A percentile compares a stretch with the other conserved stretches of the same genome.
Evolutionary conservation across 2,329 filamentous ascomycete species (phyloP).

Genomic region (Colletotrichum paranaense): DNA sequence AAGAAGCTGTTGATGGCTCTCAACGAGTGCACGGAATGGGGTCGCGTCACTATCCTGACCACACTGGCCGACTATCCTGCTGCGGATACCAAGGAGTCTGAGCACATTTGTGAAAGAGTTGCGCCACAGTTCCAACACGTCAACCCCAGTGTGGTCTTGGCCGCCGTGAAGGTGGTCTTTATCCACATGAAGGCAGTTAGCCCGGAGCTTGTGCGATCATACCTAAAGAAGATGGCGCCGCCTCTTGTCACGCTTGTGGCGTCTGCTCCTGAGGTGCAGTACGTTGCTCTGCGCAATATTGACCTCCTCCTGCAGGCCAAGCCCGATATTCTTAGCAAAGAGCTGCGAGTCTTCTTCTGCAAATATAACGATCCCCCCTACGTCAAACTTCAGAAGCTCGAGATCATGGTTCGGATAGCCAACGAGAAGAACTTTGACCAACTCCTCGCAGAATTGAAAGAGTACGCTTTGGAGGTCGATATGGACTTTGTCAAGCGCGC

Average conservation of each 20-base stretch:
- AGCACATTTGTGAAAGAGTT: constrained; percentile 97
- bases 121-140: constrained; percentile 98
- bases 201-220: constrained; percentile 82
- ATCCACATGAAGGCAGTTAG: constrained; percentile 91
- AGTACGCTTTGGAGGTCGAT: constrained; percentile 97
- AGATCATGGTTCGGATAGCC: constrained; percentile 99
- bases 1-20: constrained; percentile 97
- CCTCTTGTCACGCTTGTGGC: constrained; percentile 94
- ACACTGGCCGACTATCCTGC: constrained; percentile 91
- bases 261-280: constrained; percentile 96
- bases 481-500: constrained; percentile 98
- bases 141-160: constrained; percentile 94
- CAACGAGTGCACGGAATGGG: constrained; percentile 99
- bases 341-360: constrained; percentile 98
- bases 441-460: constrained; percentile 91
- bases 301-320: constrained; percentile 95
- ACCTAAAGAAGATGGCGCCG: constrained; percentile 98
- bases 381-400: constrained; percentile 95
- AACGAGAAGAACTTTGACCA: constrained; percentile 98
- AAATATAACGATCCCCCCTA: constrained; percentile 99
- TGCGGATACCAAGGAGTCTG: constrained; percentile 91
- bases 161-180: constrained; percentile 98
- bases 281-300: constrained; percentile 95
- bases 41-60: constrained; percentile 90
- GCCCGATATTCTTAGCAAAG: constrained; percentile 95